phyloP scores from a whole-genome alignment of 352 stramenopile species.

The Phytopythium oedochilum region DNA sequence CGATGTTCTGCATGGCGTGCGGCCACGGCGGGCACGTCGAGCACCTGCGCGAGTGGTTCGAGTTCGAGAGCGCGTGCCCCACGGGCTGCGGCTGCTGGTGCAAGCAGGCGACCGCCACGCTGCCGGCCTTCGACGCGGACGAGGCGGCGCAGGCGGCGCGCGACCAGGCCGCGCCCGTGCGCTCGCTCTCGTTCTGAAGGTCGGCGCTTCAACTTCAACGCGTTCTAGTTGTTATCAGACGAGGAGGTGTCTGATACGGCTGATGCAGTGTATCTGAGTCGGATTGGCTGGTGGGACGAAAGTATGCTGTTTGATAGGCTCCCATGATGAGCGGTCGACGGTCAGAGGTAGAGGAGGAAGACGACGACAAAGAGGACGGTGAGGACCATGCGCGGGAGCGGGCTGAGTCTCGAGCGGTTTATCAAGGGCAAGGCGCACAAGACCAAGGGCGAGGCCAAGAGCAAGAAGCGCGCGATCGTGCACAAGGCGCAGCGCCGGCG shows the following conservation, averaged over 20 bases:
- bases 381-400: constrained; percentile 58
- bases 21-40: constrained; percentile 72
- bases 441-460: constrained; percentile 77
- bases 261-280: too few species aligned
- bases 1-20: constrained; percentile 85
- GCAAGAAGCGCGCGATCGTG: constrained; percentile 79
- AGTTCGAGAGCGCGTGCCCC: constrained; percentile 60
- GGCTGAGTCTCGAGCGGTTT: constrained; percentile 82
- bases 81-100: constrained; percentile 86
- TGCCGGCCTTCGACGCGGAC: constrained; percentile 22
- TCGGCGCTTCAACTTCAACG: constrained; percentile 3
- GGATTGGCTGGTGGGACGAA: too few species aligned
- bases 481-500: constrained; percentile 74
- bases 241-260: too few species aligned
- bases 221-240: neutral
- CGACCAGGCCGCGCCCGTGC: constrained; percentile 32
- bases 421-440: constrained; percentile 81
- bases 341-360: too few species aligned
- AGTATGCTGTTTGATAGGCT: too few species aligned
- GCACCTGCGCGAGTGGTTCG: constrained; percentile 79
- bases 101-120: constrained; percentile 61
- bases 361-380: too few species aligned
- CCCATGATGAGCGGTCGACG: too few species aligned
- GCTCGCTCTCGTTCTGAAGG: constrained; percentile 73
- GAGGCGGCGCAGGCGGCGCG: constrained; percentile 7